Evolutionary conservation across 1,284 basidiomycete genomes (phyloP), one percentile per base, ranked within the genome.

Genomic region (Trichosporon faecale): DNA sequence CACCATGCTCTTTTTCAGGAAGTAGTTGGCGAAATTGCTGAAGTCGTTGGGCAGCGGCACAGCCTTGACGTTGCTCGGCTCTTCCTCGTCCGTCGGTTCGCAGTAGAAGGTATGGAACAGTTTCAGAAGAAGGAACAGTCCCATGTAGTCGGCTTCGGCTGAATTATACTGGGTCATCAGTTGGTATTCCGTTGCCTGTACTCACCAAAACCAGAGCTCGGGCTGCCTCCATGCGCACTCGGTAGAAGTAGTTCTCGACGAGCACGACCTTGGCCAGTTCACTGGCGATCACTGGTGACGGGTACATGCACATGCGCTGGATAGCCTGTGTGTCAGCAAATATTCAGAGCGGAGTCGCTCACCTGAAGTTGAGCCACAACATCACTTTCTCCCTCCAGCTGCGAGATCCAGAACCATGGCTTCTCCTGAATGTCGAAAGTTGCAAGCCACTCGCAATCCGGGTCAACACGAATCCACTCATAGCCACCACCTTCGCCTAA

Each of bases 401-500:
- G 97, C 68, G 91, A 94, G 65, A 98, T 92, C 96, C 96, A 99
- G 92, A 98, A 98, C 84, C 95, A 98, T 80, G 97, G 95, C 66
- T 93, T 93, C 85, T 99, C 96, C 69, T 95, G 92, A 76, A 98
- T 98, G 72, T 91, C 90, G 74, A 98, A 89, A 63, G 88, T 88
- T 21, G 94, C 92, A 70, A 99, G 92, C 97, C 97, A 99, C 84
- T 99, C 96, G 83, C 97, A 96, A 80, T 99, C 97, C 21, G 97
- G 94, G 80, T 99, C 97, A 86, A 99, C 93, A 71, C 97, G 88
- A 74, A 99, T 99, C 97, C 97, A 99, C 84, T 99, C 97, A 84
- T 98, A 99, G 4, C 81, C 81, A 3, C 81, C 79, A 21, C 73
- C 71, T 72, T 95, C 95, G 55, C 91, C 93, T 72, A 90, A 90